Base-by-base conservation (phyloP, 129 eudicot genomes). In the Silybum marianum region DNA sequence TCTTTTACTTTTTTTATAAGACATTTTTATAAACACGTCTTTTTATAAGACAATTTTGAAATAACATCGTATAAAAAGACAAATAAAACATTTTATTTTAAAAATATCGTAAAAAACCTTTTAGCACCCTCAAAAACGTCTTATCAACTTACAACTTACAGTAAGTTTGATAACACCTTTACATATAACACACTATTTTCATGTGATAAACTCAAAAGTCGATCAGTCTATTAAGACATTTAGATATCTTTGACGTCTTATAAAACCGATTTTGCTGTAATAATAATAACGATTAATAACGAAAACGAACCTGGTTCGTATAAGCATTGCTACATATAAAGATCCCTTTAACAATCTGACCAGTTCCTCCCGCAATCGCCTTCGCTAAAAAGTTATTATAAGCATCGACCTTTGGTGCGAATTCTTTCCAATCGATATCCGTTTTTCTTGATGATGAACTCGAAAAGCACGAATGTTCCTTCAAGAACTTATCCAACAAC, bases 351-450 rank as follows among this genome's bases (percentile, higher is more conserved):
- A 95, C 91, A 89, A 92, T 87, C 18, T 95, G 97, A 54, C 99
- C 99, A 11, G 99, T 95, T 24, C 99, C 99, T 36, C 82, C 93
- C 5, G 97, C 97, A 84, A 95, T 95, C 0, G 97, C 99, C 90
- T 86, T 95, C 13, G 99, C 97, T 79, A 95, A 85, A 77, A 92
- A 84, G 72, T 80, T 86, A 68, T 95, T 95, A 69, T 95, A 95
- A 65, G 89, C 93, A 22, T 90, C 97, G 25, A 92, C 73, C 66
- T 80, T 86, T 2, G 99, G 99, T 74, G 97, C 94, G 69, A 92
- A 95, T 13, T 95, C 97, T 74, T 90, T 90, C 99, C 99, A 95
- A 68, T 95, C 82, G 16, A 95, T 80, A 73, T 80, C 93, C 30
- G 81, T 83, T 34, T 87, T 81, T 48, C 86, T 81, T 2, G 72